Percentiles rank a stretch among this genome's conserved stretches.
These are phyloP conservation scores for Jatropha podagrica DNA, from an alignment of 441 rosid species.

Conservation along the genomic window DNA sequence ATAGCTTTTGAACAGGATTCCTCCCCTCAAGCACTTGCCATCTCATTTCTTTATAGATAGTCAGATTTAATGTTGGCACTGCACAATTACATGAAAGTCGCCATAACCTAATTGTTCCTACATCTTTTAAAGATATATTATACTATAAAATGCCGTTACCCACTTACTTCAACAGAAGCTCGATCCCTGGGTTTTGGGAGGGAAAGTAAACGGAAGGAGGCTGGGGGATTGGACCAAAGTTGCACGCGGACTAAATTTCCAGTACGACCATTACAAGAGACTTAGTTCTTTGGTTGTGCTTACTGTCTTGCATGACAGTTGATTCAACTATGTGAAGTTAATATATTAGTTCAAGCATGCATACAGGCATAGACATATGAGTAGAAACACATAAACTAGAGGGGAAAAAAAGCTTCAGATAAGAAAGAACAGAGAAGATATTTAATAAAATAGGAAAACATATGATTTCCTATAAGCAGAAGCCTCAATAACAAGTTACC, in stretches of 20 bases:
- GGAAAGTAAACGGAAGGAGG: background rate
- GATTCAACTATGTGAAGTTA: background rate
- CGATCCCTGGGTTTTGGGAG: background rate
- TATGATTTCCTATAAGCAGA: conserved; percentile 8
- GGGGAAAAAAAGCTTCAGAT: background rate
- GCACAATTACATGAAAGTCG: background rate
- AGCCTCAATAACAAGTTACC: conserved; percentile 38
- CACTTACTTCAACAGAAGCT: background rate
- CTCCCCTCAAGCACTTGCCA: background rate
- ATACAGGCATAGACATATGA: background rate
- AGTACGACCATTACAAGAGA: conserved; percentile 5
- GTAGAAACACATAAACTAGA: background rate
- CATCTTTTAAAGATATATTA: background rate
- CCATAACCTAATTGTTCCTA: background rate
- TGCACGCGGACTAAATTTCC: background rate
- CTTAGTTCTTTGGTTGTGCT: background rate
- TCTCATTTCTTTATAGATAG: no score
- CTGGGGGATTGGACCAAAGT: background rate
- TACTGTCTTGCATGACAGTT: conserved; percentile 2
- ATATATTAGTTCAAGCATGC: background rate
- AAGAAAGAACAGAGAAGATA: background rate
- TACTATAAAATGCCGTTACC: background rate
- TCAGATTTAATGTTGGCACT: background rate
- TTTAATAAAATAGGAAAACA: background rate
- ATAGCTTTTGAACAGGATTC: background rate